These are phyloP conservation scores for Penicillium flavigenum DNA, from an alignment of 495 filamentous ascomycete species.

Conservation along the genomic window DNA sequence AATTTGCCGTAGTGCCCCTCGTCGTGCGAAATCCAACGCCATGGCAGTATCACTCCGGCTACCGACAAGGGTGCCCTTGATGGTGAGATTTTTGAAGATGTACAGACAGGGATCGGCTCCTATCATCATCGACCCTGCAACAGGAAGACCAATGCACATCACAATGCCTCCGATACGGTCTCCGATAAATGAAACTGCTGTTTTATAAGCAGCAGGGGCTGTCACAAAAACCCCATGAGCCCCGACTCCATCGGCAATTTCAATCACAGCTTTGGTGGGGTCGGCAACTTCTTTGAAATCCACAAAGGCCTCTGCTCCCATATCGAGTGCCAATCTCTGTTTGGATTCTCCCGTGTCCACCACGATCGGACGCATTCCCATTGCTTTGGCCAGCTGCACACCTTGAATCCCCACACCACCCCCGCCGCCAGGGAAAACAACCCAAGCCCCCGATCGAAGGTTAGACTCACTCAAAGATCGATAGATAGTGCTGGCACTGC, in stretches of 20 bases:
- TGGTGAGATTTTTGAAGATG: constrained; percentile 43
- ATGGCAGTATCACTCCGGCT: constrained; percentile 46
- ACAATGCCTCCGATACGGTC: constrained; percentile 42
- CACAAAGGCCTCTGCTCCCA: constrained; percentile 54
- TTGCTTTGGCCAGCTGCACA: constrained; percentile 57
- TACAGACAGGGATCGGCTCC: constrained; percentile 45
- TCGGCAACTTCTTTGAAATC: constrained; percentile 45
- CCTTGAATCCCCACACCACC: constrained; percentile 65
- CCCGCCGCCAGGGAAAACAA: constrained; percentile 53
- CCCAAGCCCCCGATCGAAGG: constrained; percentile 58
- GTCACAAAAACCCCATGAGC: constrained; percentile 54
- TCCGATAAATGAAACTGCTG: constrained; percentile 38
- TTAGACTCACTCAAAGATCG: constrained; percentile 53
- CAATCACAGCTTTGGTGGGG: constrained; percentile 37
- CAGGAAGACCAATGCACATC: constrained; percentile 47
- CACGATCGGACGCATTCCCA: constrained; percentile 55
- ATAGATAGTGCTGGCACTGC: constrained; percentile 57
- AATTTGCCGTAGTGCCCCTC: constrained; percentile 44
- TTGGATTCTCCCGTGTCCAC: constrained; percentile 48
- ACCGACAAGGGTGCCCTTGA: constrained; percentile 50
- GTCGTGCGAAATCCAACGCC: constrained; percentile 47
- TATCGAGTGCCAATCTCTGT: constrained; percentile 37
- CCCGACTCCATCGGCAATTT: constrained; percentile 46
- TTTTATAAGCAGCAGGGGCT: constrained; percentile 47
- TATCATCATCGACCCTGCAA: constrained; percentile 31